Base-by-base conservation (phyloP, 495 filamentous ascomycete species). In the Pyrenopolyporus hunteri region DNA sequence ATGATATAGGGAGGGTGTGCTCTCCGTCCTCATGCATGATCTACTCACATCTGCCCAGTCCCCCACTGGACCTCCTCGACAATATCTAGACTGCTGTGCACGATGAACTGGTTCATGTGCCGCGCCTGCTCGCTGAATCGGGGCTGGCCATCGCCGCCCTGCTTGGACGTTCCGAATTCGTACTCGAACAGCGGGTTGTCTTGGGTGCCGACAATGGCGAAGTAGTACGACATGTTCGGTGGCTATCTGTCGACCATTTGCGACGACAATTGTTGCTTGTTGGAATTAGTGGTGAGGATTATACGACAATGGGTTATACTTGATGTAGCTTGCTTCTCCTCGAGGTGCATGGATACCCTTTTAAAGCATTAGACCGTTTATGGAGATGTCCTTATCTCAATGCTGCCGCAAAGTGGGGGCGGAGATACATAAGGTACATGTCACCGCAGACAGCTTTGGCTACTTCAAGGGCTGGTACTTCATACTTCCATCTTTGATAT, bases 61-160 rank as follows among this genome's bases (percentile, higher is more conserved):
- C 81, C 86, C 94, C 95, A 98, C 74, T 97, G 93, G 14, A 92
- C 83, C 68, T 98, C 94, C 74, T 98, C 94, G 17, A 97, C 87
- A 39, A 97, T 91, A 70, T 98, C 94, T 36, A 98, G 78, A 64
- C 87, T 88, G 49, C 88, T 89, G 77, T 98, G 93, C 40, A 94
- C 87, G 73, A 98, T 89, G 80, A 98, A 97, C 74, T 97, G 94
- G 79, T 96, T 97, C 85, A 97, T 90, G 71, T 93, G 88, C 45
- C 90, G 85, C 20, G 92, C 89, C 59, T 95, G 87, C 40, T 92
- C 88, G 25, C 80, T 84, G 82, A 96, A 97, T 60, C 90, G 86
- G 20, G 94, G 79, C 67, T 92, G 82, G 64, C 94, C 94, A 81
- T 97, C 93, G 64, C 92, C 93, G 76, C 93, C 92, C 54, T 88